Evolutionary conservation across 331 rosid genomes (phyloP).

Genomic region (Prunus yedoensis): DNA sequence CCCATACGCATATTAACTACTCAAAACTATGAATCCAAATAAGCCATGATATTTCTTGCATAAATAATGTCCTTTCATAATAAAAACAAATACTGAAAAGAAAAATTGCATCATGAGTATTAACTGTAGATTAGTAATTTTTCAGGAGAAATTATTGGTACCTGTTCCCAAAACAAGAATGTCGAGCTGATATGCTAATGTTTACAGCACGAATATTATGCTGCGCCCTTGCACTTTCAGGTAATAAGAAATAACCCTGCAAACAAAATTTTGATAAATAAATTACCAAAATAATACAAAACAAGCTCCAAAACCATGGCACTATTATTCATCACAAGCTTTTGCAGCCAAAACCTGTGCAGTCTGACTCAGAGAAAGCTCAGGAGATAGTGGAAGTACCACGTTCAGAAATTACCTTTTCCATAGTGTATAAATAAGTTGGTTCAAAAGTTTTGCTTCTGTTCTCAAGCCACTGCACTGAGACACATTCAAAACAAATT

Average conservation of each 20-base stretch:
- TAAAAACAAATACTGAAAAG: not conserved
- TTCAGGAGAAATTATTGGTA: conserved; percentile 35
- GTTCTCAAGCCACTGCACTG: conserved; percentile 87
- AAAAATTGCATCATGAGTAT: not conserved
- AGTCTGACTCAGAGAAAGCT: not conserved
- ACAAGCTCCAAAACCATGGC: conserved; percentile 20
- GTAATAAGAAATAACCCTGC: conserved; percentile 93
- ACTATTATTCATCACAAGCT: not conserved
- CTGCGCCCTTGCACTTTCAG: conserved; percentile 84
- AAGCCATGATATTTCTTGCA: not conserved
- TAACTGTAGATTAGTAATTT: not conserved
- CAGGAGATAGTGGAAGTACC: conserved; percentile 16
- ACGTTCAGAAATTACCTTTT: conserved; percentile 57
- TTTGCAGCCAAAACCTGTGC: not conserved
- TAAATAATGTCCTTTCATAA: not conserved
- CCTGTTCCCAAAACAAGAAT: conserved; percentile 98
- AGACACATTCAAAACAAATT: conserved; percentile 30
- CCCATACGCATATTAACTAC: not conserved
- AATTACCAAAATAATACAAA: conserved; percentile 16
- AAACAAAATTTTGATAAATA: conserved; percentile 13
- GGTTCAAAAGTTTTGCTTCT: conserved; percentile 79
- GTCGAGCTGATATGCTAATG: conserved; percentile 89
- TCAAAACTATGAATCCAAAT: not conserved
- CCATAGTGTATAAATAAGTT: conserved; percentile 81
- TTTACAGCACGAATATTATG: conserved; percentile 88